phyloP scores from a whole-genome alignment of 2,329 filamentous ascomycete species.

The Tolypocladium tundrense region DNA sequence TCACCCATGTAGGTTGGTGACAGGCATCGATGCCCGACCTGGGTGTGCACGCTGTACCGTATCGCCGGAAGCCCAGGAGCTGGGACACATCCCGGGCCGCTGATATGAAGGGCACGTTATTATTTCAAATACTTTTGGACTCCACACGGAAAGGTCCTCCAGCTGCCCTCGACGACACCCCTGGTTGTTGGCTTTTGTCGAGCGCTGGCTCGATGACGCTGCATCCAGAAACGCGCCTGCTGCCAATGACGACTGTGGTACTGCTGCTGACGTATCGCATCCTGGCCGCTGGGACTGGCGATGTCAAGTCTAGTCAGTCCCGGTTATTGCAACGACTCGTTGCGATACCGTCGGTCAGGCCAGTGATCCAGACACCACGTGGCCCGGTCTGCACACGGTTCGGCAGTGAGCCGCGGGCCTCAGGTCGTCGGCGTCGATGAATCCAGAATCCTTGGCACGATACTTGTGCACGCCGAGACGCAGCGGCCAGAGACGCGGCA shows the following conservation, averaged over 20 bases:
- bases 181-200: neutral
- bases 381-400: neutral
- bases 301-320: neutral
- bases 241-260: neutral
- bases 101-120: no score
- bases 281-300: neutral
- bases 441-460: neutral
- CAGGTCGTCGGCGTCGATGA: neutral
- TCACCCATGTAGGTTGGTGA: neutral
- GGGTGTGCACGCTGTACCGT: no score
- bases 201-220: neutral
- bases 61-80: no score
- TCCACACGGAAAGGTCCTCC: neutral
- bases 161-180: neutral
- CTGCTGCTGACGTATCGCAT: neutral
- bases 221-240: neutral
- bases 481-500: neutral
- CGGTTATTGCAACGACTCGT: neutral
- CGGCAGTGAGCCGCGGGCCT: neutral
- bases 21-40: neutral
- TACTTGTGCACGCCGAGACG: no score
- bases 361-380: constrained; percentile 1
- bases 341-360: neutral
- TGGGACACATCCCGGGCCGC: no score
- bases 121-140: neutral